Percentiles rank a stretch among this genome's conserved stretches.
Conservation (phyloP, 2,329 filamentous ascomycete genomes). For the Cercospora canescens region DNA sequence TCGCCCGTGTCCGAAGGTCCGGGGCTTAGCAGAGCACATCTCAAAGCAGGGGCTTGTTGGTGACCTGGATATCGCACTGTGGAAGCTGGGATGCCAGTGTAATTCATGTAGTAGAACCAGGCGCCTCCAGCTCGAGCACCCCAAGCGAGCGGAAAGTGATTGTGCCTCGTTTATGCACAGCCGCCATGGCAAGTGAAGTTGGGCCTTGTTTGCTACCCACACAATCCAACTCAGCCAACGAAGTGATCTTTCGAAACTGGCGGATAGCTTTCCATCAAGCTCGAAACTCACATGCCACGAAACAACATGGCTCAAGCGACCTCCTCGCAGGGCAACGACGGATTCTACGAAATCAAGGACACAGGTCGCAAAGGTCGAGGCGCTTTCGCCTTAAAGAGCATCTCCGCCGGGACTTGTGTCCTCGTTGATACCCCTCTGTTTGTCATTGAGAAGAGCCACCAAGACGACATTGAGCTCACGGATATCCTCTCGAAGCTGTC, state of each 20-base stretch:
- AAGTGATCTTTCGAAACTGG: not conserved
- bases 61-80: too few species aligned
- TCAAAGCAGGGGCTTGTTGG: too few species aligned
- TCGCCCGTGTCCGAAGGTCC: too few species aligned
- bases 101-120: too few species aligned
- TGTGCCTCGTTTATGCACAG: not conserved
- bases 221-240: not conserved
- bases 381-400: not conserved
- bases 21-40: too few species aligned
- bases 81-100: too few species aligned
- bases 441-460: not conserved
- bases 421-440: not conserved
- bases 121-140: not conserved
- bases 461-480: not conserved
- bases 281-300: not conserved
- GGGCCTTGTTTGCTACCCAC: not conserved
- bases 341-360: not conserved
- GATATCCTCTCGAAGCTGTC: not conserved
- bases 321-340: not conserved
- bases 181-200: not conserved
- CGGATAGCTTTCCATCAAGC: not conserved
- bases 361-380: not conserved
- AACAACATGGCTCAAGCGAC: not conserved
- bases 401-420: not conserved
- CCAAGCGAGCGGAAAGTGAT: not conserved